Percentiles rank a stretch among this genome's conserved stretches.
Evolutionary conservation across 2,329 filamentous ascomycete species (phyloP).

Genomic region (Aspergillus ustus): DNA sequence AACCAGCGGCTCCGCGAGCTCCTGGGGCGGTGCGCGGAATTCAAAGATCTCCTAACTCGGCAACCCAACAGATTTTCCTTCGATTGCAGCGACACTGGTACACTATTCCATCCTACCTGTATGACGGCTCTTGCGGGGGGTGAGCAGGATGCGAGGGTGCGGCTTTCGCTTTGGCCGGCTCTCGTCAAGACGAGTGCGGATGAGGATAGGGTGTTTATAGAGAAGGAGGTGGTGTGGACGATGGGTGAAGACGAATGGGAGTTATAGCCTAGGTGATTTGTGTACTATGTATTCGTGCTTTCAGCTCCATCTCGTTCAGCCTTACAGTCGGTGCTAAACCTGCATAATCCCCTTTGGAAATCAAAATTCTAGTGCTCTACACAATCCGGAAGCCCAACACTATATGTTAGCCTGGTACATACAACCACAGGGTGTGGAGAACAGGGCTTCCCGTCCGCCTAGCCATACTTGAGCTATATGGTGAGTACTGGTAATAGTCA

Average conservation of each 20-base stretch:
- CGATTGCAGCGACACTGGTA: background rate
- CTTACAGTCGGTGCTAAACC: no score
- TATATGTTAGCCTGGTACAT: no score
- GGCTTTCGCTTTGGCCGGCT: conserved; percentile 16
- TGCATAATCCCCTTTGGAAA: no score
- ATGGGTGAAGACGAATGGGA: background rate
- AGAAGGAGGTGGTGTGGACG: conserved; percentile 15
- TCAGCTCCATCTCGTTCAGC: no score
- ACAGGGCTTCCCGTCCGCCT: no score
- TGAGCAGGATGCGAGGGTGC: background rate
- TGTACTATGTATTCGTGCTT: no score
- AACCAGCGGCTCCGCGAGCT: conserved; percentile 4
- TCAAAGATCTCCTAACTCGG: conserved; percentile 8
- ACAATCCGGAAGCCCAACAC: no score
- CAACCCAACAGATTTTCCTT: conserved; percentile 2
- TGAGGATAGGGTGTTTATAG: background rate
- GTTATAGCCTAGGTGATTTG: no score
- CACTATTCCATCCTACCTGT: background rate
- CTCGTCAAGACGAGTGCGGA: background rate
- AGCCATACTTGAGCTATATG: no score
- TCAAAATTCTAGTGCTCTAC: no score
- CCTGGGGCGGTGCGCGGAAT: conserved; percentile 7
- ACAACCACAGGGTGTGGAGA: no score
- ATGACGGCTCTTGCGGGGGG: conserved; percentile 12
- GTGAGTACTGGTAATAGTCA: no score